Conservation (phyloP, 345 rosid species). For the Linum usitatissimum region DNA sequence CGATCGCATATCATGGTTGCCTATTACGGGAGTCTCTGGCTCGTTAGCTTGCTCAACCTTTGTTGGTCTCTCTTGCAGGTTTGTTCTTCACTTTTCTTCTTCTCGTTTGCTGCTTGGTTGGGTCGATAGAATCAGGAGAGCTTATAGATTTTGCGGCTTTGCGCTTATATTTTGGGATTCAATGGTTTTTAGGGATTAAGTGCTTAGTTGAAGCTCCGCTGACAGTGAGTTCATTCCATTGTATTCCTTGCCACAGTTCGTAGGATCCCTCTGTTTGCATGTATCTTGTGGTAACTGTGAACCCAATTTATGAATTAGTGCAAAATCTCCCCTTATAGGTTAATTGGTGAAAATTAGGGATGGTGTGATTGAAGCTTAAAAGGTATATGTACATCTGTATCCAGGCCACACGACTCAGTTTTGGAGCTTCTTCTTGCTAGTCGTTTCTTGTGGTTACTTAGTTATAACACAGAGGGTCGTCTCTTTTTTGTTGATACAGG, state of each 20-base stretch:
- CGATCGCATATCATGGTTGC: constrained; percentile 78
- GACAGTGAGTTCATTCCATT: neutral
- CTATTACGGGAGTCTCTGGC: constrained; percentile 75
- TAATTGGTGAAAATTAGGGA: neutral
- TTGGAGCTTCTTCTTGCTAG: neutral
- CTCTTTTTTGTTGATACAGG: constrained; percentile 25
- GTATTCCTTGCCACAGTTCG: neutral
- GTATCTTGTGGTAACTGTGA: neutral
- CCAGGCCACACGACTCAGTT: neutral
- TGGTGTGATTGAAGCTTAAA: neutral
- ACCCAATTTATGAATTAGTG: neutral
- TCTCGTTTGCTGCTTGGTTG: neutral
- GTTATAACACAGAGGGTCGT: neutral
- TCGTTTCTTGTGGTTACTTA: neutral
- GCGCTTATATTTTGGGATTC: neutral
- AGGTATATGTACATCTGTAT: neutral
- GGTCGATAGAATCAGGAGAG: neutral
- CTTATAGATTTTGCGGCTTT: neutral
- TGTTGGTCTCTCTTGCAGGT: constrained; percentile 84
- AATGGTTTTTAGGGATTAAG: neutral
- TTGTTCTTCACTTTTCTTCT: constrained; percentile 1
- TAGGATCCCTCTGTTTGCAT: neutral
- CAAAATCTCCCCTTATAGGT: neutral
- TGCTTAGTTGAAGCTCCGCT: neutral
- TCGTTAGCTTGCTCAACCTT: constrained; percentile 82